phyloP scores from a whole-genome alignment of 2,329 filamentous ascomycete genomes.

The Trichophyton rubrum region DNA sequence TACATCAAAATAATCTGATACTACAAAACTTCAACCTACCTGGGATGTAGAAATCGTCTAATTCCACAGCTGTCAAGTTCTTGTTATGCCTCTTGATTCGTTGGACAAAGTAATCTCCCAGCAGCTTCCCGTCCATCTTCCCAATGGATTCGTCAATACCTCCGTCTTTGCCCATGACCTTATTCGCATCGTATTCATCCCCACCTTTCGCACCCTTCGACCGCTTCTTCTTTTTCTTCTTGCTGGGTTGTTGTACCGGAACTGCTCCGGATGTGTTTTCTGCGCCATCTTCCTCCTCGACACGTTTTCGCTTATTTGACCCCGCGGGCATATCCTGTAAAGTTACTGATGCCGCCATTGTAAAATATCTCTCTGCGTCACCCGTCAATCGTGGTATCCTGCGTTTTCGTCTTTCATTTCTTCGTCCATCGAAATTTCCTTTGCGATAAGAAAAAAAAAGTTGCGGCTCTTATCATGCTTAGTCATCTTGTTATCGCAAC shows the following conservation, averaged over 20 bases:
- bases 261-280: constrained; percentile 20
- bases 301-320: constrained; percentile 8
- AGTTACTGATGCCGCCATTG: not conserved
- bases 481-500: not conserved
- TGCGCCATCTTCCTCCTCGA: constrained; percentile 17
- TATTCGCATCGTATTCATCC: constrained; percentile 17
- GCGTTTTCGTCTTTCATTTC: not conserved
- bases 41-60: constrained; percentile 68
- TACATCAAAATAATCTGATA: no score
- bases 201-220: constrained; percentile 9
- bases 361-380: not conserved
- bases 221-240: constrained; percentile 20
- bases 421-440: not conserved
- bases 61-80: constrained; percentile 69
- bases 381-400: not conserved
- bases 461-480: not conserved
- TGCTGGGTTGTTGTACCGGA: constrained; percentile 18
- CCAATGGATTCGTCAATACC: constrained; percentile 70
- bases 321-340: not conserved
- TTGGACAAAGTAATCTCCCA: constrained; percentile 77
- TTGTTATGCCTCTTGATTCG: constrained; percentile 64
- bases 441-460: constrained; percentile 2
- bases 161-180: constrained; percentile 47
- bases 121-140: constrained; percentile 66
- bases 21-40: constrained; percentile 38